A percentile compares a stretch with the other conserved stretches of the same genome.
These are phyloP conservation scores for Draba incana DNA, from an alignment of 345 rosid genomes.

Conservation along the genomic window DNA sequence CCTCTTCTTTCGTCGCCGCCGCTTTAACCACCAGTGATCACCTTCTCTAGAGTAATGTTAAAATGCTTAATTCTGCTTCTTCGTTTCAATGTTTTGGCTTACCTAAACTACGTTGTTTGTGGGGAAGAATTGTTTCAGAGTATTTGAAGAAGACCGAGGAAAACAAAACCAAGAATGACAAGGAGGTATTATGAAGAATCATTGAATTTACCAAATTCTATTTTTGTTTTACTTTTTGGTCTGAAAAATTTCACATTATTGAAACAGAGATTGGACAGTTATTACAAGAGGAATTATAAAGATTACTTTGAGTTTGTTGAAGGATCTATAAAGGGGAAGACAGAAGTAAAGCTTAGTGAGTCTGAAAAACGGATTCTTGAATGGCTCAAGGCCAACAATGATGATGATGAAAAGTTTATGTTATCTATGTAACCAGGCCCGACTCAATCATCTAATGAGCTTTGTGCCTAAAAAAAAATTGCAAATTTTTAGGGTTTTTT, in stretches of 20 bases:
- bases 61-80: background rate
- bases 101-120: background rate
- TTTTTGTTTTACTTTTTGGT: background rate
- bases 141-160: slow-evolving; percentile 86
- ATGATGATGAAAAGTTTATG: slow-evolving; percentile 32
- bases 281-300: slow-evolving; percentile 85
- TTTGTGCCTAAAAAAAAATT: no score
- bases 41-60: slow-evolving; percentile 69
- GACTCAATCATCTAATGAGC: no score
- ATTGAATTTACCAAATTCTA: background rate
- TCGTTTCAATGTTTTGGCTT: background rate
- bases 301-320: slow-evolving; percentile 85
- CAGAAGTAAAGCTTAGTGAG: slow-evolving; percentile 60
- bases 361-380: slow-evolving; percentile 83
- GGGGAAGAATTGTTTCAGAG: slow-evolving; percentile 47
- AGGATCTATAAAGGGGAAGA: slow-evolving; percentile 67
- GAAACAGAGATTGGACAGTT: slow-evolving; percentile 71
- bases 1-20: slow-evolving; percentile 59
- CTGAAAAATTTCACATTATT: slow-evolving; percentile 37
- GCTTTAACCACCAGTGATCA: slow-evolving; percentile 53
- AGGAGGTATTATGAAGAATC: slow-evolving; percentile 56
- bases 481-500: no score
- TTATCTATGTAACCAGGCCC: slow-evolving; percentile 19
- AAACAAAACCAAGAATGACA: slow-evolving; percentile 79
- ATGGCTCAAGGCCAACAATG: slow-evolving; percentile 69